Percentiles rank a stretch among this genome's conserved stretches.
Conservation (phyloP, 257 asterid genomes). For the Penstemon barbatus region DNA sequence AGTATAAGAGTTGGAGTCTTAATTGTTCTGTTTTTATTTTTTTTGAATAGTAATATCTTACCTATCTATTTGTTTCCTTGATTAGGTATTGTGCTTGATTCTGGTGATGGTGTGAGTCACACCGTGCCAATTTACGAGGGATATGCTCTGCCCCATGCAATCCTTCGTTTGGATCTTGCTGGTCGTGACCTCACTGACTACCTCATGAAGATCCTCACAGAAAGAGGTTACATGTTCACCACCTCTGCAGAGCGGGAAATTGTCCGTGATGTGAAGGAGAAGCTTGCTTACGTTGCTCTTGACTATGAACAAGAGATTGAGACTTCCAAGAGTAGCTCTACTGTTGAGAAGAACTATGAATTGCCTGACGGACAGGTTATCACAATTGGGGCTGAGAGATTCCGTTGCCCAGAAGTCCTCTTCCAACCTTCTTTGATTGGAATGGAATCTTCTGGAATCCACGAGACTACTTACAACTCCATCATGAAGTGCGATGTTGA, state of each 20-base stretch:
- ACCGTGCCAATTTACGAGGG: constrained; percentile 41
- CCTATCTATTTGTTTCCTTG: background rate
- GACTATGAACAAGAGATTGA: constrained; percentile 38
- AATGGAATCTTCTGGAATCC: constrained; percentile 40
- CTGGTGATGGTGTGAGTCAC: constrained; percentile 44
- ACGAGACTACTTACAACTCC: constrained; percentile 38
- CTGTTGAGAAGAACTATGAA: constrained; percentile 38
- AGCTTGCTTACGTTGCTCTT: constrained; percentile 37
- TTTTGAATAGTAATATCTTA: background rate
- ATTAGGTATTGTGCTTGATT: constrained; percentile 36
- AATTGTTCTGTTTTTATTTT: background rate
- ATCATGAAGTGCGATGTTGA: constrained; percentile 38
- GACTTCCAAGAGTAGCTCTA: constrained; percentile 34
- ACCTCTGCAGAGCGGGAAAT: constrained; percentile 41
- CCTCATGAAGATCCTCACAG: constrained; percentile 41
- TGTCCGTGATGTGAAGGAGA: constrained; percentile 43
- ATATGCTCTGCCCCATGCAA: constrained; percentile 36
- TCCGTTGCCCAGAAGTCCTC: constrained; percentile 41
- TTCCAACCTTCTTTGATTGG: constrained; percentile 37
- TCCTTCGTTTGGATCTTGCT: constrained; percentile 36
- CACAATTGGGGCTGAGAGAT: constrained; percentile 39
- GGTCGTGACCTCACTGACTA: constrained; percentile 41
- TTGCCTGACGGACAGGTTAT: constrained; percentile 34
- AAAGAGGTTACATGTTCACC: constrained; percentile 45
- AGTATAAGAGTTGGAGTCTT: background rate